Base-by-base conservation (phyloP, 2,329 filamentous ascomycete genomes). In the Byssochlamys sp. region DNA sequence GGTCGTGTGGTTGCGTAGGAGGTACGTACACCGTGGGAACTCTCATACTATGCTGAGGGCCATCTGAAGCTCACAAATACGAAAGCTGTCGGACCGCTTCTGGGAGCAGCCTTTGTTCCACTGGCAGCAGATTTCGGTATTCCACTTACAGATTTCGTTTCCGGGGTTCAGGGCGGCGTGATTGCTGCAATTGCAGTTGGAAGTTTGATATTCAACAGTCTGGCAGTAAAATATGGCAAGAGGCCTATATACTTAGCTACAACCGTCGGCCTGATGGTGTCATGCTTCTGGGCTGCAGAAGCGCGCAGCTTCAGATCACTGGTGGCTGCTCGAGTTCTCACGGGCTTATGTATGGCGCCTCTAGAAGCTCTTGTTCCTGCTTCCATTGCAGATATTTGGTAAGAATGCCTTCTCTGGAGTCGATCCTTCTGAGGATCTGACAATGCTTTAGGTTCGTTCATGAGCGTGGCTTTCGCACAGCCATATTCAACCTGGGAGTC, bases 401-500 rank as follows among this genome's bases (percentile, higher is more conserved):
- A 52, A 26, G 39, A 45, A 5, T 6, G 19, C 1, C 39, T 19
- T 10, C n/a, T 45, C 3, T 2, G 2, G 9, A 4, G 14, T 2
- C 9, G 39, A 45, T 7, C 19, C 11, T 45, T 19, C n/a, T 7
- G 4, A 1, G 2, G 19, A 7, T 45, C 25, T 51, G 24, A 51
- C 1, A 14, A 49, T 2, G 5, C 2, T 7, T n/a, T n/a, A 63
- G 62, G 62, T 76, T 74, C 56, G 72, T 76, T n/a, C 75, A 77
- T 61, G 73, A 77, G 58, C 66, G 75, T 55, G 75, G 75, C 0
- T 71, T 69, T 52, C 66, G 72, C 11, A 73, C 69, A 26, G 71
- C 73, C 10, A 67, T 77, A 4, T 77, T 76, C 60, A 75, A 75
- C 57, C 67, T 76, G 1, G 74, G 72, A 49, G 71, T 76, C 7